phyloP scores from a whole-genome alignment of 805 yeast genomes.

The Sugiyamaella lignohabitans region DNA sequence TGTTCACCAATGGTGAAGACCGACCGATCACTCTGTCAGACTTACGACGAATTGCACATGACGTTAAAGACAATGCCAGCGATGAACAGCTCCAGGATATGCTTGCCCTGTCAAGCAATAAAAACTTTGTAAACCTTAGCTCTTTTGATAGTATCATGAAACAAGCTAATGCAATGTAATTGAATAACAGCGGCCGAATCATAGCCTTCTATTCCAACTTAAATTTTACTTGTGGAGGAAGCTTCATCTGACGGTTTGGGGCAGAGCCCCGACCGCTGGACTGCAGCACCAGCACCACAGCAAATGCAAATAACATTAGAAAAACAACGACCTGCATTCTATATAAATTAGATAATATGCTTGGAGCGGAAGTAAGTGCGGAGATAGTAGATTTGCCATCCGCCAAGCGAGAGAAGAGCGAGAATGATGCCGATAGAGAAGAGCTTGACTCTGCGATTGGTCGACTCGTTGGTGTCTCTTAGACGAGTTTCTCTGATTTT shows the following conservation, averaged over 20 bases:
- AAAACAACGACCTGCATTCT: not conserved
- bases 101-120: conserved; percentile 22
- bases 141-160: conserved; percentile 27
- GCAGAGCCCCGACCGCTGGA: not conserved
- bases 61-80: conserved; percentile 25
- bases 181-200: no score
- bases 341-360: conserved; percentile 31
- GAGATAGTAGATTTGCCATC: conserved; percentile 88
- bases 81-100: conserved; percentile 29
- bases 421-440: conserved; percentile 68
- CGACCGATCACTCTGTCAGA: conserved; percentile 25
- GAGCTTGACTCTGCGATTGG: conserved; percentile 86
- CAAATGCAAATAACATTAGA: no score
- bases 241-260: not conserved
- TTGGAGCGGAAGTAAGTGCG: conserved; percentile 72
- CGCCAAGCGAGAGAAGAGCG: conserved; percentile 71
- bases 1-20: conserved; percentile 17
- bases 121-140: conserved; percentile 14
- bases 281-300: no score
- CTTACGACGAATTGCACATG: conserved; percentile 21
- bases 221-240: not conserved
- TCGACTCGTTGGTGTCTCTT: conserved; percentile 95
- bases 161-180: conserved; percentile 12
- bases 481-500: conserved; percentile 82
- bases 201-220: not conserved